These are phyloP conservation scores for Aspergillus ruber DNA, from an alignment of 2,329 filamentous ascomycete species.

Conservation along the genomic window DNA sequence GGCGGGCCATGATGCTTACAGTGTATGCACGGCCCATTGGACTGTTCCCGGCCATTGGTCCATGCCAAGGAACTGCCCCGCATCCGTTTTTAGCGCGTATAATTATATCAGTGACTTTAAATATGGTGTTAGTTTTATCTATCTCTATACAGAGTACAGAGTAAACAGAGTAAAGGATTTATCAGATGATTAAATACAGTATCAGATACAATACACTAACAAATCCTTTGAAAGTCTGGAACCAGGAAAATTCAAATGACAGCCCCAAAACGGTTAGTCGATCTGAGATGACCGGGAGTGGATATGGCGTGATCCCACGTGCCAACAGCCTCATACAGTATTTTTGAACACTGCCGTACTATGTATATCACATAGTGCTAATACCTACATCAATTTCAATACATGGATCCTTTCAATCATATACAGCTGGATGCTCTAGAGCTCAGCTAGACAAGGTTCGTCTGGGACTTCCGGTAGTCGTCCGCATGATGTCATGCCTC, in stretches of 20 bases:
- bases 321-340: not conserved
- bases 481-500: not conserved
- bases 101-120: no score
- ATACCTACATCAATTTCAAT: not conserved
- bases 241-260: slow-evolving; percentile 1
- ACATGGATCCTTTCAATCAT: not conserved
- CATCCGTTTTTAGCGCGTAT: no score
- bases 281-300: not conserved
- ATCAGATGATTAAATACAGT: no score
- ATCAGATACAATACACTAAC: not conserved
- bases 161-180: no score
- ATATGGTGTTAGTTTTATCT: no score
- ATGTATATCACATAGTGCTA: not conserved
- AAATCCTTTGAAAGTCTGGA: slow-evolving; percentile 1
- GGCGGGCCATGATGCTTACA: no score
- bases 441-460: not conserved
- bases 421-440: not conserved
- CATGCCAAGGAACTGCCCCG: no score
- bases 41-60: no score
- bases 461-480: not conserved
- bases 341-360: no score
- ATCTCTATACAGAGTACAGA: no score
- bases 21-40: no score
- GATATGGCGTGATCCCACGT: not conserved
- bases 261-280: not conserved